A percentile compares a stretch with the other conserved stretches of the same genome.
Conservation (phyloP, 2,329 filamentous ascomycete species). For the Xylaria digitata region DNA sequence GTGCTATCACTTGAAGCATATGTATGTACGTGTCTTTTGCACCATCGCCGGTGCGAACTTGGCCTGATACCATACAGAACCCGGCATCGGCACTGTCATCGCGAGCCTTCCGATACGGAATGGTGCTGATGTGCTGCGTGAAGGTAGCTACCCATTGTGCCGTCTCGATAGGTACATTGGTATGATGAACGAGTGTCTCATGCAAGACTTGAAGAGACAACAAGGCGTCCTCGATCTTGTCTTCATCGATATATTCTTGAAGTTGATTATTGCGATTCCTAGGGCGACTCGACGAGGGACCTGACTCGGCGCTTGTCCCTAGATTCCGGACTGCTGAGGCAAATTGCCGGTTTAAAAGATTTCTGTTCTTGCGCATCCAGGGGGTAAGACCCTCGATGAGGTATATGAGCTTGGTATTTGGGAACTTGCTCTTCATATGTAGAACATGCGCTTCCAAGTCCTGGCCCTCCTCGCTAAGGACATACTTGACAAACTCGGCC, state of each 20-base stretch:
- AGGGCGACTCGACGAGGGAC: conserved; percentile 43
- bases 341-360: conserved; percentile 74
- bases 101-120: conserved; percentile 73
- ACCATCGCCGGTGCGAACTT: conserved; percentile 77
- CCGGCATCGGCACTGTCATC: conserved; percentile 65
- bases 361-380: conserved; percentile 77
- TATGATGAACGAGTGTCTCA: conserved; percentile 76
- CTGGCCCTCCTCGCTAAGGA: conserved; percentile 58
- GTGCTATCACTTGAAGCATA: conserved; percentile 80
- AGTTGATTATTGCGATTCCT: conserved; percentile 54
- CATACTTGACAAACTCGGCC: conserved; percentile 73
- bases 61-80: conserved; percentile 84
- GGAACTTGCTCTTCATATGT: conserved; percentile 65
- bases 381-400: conserved; percentile 75
- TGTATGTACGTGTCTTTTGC: conserved; percentile 74
- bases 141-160: conserved; percentile 79
- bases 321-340: conserved; percentile 69
- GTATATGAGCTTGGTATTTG: conserved; percentile 69
- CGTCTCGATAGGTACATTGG: conserved; percentile 68
- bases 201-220: conserved; percentile 77
- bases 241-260: conserved; percentile 70
- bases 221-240: conserved; percentile 76
- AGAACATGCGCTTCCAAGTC: conserved; percentile 69
- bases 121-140: conserved; percentile 81
- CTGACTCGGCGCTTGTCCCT: conserved; percentile 50